phyloP scores from a whole-genome alignment of 495 filamentous ascomycete species.

The Penicillium longicatenatum region DNA sequence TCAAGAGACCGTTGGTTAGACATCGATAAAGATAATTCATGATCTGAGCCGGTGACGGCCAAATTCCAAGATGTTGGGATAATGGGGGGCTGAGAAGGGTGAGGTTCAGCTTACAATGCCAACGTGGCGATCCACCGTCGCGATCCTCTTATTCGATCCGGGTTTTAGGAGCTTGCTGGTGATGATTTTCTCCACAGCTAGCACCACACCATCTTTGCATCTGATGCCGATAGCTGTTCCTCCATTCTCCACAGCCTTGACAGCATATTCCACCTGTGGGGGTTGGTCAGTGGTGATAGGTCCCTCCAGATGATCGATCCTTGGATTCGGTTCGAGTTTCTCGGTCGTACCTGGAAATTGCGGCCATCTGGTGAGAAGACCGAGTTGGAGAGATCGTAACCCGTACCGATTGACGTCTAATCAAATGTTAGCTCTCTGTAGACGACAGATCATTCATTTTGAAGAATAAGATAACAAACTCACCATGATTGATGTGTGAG shows the following conservation, averaged over 20 bases:
- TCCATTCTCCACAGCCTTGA: conserved; percentile 98
- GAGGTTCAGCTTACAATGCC: conserved; percentile 69
- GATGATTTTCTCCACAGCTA: conserved; percentile 96
- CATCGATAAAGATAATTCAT: no score
- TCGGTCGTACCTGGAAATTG: conserved; percentile 77
- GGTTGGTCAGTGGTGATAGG: conserved; percentile 12
- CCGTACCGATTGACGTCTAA: conserved; percentile 98
- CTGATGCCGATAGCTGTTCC: conserved; percentile 95
- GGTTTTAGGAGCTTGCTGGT: conserved; percentile 92
- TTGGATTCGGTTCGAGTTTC: background rate
- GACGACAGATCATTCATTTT: background rate
- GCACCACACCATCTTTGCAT: conserved; percentile 94
- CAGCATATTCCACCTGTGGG: conserved; percentile 86
- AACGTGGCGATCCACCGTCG: conserved; percentile 89
- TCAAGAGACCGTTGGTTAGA: conserved; percentile 9
- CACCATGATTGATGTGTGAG: conserved; percentile 35
- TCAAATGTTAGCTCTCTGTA: conserved; percentile 4
- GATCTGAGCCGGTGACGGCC: background rate
- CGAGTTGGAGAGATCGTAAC: conserved; percentile 98
- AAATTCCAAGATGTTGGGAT: background rate
- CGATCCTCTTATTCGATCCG: conserved; percentile 93
- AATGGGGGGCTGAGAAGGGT: background rate
- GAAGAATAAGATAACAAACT: conserved; percentile 10
- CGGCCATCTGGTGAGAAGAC: conserved; percentile 98
- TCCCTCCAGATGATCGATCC: background rate